Conservation (phyloP, 75 land plant genomes). For the Sequoia sempervirens region DNA sequence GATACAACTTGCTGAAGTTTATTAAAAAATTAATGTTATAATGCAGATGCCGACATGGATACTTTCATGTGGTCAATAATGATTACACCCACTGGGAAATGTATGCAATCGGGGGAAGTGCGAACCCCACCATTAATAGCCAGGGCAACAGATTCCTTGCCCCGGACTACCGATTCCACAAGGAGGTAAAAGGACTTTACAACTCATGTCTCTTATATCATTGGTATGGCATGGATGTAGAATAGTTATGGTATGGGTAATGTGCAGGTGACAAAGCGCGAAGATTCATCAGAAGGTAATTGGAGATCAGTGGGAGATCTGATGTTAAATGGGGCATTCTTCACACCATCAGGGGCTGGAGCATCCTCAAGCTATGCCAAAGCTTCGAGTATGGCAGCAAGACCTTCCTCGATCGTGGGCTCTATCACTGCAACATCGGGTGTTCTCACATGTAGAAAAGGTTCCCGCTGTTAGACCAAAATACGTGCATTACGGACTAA, state of each 20-base stretch:
- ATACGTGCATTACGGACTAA: too few relatives aligned
- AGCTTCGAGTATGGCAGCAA: constrained; percentile 23
- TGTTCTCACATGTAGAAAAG: constrained; percentile 17
- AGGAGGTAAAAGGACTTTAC: constrained; percentile 42
- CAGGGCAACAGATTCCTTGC: constrained; percentile 85
- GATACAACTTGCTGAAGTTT: neutral
- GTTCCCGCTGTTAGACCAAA: constrained; percentile 3
- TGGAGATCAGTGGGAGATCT: constrained; percentile 54
- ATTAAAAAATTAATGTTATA: neutral
- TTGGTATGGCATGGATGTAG: neutral
- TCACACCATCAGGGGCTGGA: constrained; percentile 23
- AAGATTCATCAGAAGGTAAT: constrained; percentile 21
- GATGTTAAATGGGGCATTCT: constrained; percentile 51
- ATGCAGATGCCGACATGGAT: constrained; percentile 81
- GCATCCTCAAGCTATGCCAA: constrained; percentile 21
- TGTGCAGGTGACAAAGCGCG: constrained; percentile 42
- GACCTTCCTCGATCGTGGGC: constrained; percentile 23
- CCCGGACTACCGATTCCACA: constrained; percentile 41
- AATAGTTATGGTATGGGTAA: neutral
- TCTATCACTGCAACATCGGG: constrained; percentile 18
- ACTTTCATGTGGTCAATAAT: constrained; percentile 91
- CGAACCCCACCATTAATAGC: constrained; percentile 82
- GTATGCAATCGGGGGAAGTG: constrained; percentile 96
- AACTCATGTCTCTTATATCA: too few relatives aligned
- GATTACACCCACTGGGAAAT: constrained; percentile 92